These are phyloP conservation scores for Tetracentron sinense DNA, from an alignment of 164 flowering plant species.

Conservation along the genomic window DNA sequence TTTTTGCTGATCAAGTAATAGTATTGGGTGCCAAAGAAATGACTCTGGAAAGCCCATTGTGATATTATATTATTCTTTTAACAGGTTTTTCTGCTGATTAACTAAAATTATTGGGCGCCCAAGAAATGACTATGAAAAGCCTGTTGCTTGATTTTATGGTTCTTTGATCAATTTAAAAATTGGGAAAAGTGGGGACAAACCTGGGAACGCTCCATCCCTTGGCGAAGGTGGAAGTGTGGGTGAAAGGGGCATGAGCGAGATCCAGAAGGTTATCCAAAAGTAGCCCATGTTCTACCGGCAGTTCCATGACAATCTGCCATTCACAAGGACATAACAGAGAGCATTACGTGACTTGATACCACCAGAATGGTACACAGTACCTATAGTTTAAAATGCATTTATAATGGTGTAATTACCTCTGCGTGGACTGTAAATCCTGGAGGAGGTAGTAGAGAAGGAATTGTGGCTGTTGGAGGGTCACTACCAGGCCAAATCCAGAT, in stretches of 20 bases:
- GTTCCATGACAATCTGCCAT: slow-evolving; percentile 82
- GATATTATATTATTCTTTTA: too few relatives aligned
- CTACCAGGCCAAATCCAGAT: slow-evolving; percentile 97
- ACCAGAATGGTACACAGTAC: neutral
- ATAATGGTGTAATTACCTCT: slow-evolving; percentile 55
- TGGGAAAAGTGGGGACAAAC: slow-evolving; percentile 32
- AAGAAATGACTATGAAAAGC: neutral
- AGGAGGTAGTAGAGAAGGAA: slow-evolving; percentile 88
- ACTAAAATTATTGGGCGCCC: too few relatives aligned
- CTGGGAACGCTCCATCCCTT: slow-evolving; percentile 98
- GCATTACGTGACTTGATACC: neutral
- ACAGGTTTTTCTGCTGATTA: too few relatives aligned
- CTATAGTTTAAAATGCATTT: neutral
- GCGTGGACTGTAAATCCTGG: slow-evolving; percentile 85
- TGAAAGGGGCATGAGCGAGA: slow-evolving; percentile 98
- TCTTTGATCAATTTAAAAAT: neutral
- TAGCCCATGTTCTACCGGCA: slow-evolving; percentile 94
- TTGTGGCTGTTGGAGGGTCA: slow-evolving; percentile 69
- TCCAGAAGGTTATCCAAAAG: slow-evolving; percentile 93
- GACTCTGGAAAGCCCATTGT: too few relatives aligned
- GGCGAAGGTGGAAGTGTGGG: slow-evolving; percentile 95
- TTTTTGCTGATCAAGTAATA: too few relatives aligned
- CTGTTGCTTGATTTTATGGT: neutral
- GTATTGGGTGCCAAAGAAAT: too few relatives aligned
- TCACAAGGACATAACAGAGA: slow-evolving; percentile 7